Evolutionary conservation across 169 alveolate species (phyloP).

Genomic region (Plasmodium malariae): DNA sequence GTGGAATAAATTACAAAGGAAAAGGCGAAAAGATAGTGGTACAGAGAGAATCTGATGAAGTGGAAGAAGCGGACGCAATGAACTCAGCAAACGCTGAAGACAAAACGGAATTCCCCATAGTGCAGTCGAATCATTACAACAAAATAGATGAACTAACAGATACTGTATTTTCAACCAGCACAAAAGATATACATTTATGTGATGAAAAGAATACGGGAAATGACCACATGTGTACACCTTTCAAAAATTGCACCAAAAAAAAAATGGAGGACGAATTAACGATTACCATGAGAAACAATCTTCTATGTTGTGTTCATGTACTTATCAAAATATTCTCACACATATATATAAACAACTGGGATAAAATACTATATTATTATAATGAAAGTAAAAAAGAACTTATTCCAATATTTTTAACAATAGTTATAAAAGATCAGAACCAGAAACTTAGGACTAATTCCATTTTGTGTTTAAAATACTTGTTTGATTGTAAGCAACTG

Average conservation of each 20-base stretch:
- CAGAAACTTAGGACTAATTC: conserved; percentile 53
- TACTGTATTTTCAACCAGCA: not conserved
- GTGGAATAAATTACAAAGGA: too few relatives aligned
- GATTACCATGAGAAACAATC: conserved; percentile 26
- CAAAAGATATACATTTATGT: not conserved
- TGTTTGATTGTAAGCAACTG: conserved; percentile 71
- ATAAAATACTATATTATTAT: conserved; percentile 65
- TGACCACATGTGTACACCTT: not conserved
- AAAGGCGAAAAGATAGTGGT: too few relatives aligned
- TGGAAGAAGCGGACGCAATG: too few relatives aligned
- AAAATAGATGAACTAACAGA: too few relatives aligned
- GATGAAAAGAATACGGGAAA: not conserved
- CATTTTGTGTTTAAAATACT: conserved; percentile 52
- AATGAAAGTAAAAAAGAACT: conserved; percentile 39
- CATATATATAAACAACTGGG: conserved; percentile 71
- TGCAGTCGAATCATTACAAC: too few relatives aligned
- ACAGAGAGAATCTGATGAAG: too few relatives aligned
- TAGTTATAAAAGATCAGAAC: conserved; percentile 31
- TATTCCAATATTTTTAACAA: conserved; percentile 48
- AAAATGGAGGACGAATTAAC: conserved; percentile 56
- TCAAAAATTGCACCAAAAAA: conserved; percentile 15
- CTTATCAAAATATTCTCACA: conserved; percentile 70
- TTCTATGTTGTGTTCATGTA: conserved; percentile 48
- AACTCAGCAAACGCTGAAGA: too few relatives aligned
- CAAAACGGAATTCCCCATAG: too few relatives aligned